Base-by-base conservation (phyloP, 495 filamentous ascomycete species). In the Pseudotulostoma volvatum region DNA sequence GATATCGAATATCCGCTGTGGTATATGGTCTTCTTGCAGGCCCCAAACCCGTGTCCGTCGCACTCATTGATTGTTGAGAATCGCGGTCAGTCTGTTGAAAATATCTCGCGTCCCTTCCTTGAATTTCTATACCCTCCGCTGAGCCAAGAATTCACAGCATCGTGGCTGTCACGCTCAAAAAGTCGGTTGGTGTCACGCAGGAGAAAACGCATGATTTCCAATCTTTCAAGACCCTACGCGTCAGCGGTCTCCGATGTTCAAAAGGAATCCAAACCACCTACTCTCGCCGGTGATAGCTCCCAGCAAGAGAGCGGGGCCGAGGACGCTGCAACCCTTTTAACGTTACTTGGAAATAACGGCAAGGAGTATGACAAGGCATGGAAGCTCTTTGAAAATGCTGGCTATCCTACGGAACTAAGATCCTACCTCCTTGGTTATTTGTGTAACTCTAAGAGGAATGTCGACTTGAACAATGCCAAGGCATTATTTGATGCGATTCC, bases 111-210 rank as follows among this genome's bases (percentile, higher is more conserved):
- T n/a, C 52, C 55, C 4, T 44, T 57, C 20, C 55, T 66, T 20
- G 63, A 64, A 15, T 67, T 65, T 33, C 44, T 65, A n/a, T 67
- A 61, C 23, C 60, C 62, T 13, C 46, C 34, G 23, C 41, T 40
- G 20, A 42, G 54, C 4, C 55, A 53, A 38, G 33, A 52, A 4
- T 46, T 46, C 38, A 38, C 40, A 8, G 44, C 32, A 3, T 50
- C 47, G 1, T 52, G 50, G 28, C 35, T 55, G 3, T 41, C 50
- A 34, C 52, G 46, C 5, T 28, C 50, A 3, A 38, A 51, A 11
- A 60, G 39, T 35, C 48, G 50, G 33, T 40, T 54, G 30, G 40
- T 45, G 9, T 34, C 53, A 32, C 59, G 57, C 18, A 50, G 58
- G 19, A 56, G 45, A 42, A 62, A 38, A 30, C 51, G 44, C 36